Evolutionary conservation across 805 yeast species (phyloP), one percentile per base, ranked within the genome.

Genomic region (Teunomyces aglyptinius): DNA sequence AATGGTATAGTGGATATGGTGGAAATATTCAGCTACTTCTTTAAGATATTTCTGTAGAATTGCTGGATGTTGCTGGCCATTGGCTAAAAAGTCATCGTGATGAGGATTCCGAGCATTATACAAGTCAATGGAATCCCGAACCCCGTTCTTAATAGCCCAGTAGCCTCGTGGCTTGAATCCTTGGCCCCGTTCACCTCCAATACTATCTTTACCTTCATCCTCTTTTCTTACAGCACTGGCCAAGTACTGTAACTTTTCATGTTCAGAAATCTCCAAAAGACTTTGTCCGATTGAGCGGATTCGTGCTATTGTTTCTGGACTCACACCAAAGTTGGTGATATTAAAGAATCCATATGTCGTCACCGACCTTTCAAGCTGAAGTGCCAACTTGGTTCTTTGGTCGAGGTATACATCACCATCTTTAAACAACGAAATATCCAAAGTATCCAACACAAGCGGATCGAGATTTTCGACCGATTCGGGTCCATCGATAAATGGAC

Each of bases 181-280:
- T 11, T 44, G 45, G 7, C 50, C 50, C 7, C 50, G 35, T 16
- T 48, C 50, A 1, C 46, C 50, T 3, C 50, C 50, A n/a, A 44
- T 33, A n/a, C 35, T 28, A 10, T 33, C 41, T 6, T 41, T 39
- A 26, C 11, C 28, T 34, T 64, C 68, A 20, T 56, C 56, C 41
- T 63, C 67, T 38, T 60, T 58, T n/a, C 54, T 58, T 13, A 56
- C 49, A n/a, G 67, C 67, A 43, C 68, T 60, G 2, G 68, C 67
- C 20, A 62, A 49, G 45, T 51, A 62, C 41, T 59, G 47, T 8
- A 47, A 36, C 45, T 65, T 59, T 18, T 52, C 58, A 18, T 59
- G 63, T 11, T 57, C 56, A 1, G 68, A 67, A n/a, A 64, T 40
- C 10, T 57, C 60, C 11, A 60, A 50, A 33, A 63, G 44, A 28